phyloP scores from a whole-genome alignment of 2,329 filamentous ascomycete genomes.

The Fonsecaea multimorphosa region DNA sequence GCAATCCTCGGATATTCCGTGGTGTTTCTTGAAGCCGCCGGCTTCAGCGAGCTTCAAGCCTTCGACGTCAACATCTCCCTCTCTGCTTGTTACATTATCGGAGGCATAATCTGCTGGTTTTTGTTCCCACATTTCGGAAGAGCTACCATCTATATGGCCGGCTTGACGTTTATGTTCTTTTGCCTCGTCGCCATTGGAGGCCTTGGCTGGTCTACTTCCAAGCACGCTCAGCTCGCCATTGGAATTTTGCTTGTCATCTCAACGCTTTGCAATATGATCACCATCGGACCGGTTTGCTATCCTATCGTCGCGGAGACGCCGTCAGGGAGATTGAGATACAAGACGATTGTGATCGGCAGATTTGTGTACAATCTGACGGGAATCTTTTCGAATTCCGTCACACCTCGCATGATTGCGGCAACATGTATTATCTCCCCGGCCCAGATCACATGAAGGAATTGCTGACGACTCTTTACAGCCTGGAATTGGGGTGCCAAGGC shows the following conservation, averaged over 20 bases:
- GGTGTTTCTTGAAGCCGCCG: conserved; percentile 49
- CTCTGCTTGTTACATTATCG: conserved; percentile 51
- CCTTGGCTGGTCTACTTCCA: conserved; percentile 41
- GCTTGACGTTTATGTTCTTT: conserved; percentile 49
- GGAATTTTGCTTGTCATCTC: conserved; percentile 56
- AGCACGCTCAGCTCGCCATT: conserved; percentile 43
- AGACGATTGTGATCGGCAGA: conserved; percentile 62
- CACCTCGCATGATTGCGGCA: conserved; percentile 44
- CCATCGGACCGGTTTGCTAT: conserved; percentile 62
- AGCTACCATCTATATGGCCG: conserved; percentile 51
- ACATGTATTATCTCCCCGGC: too few relatives aligned
- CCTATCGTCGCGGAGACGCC: conserved; percentile 61
- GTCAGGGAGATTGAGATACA: conserved; percentile 61
- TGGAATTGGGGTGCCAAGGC: conserved; percentile 45
- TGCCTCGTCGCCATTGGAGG: conserved; percentile 47
- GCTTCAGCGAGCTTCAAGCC: conserved; percentile 46
- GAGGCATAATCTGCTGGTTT: conserved; percentile 50
- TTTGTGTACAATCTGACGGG: conserved; percentile 58
- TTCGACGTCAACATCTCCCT: conserved; percentile 51
- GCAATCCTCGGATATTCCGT: conserved; percentile 48
- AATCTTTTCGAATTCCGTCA: conserved; percentile 53
- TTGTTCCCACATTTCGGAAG: conserved; percentile 51
- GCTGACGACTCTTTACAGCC: too few relatives aligned
- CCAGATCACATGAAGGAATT: too few relatives aligned
- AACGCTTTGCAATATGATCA: conserved; percentile 62